phyloP scores from a whole-genome alignment of 202 grass and related monocot genomes.

The Elaeis oleifera region DNA sequence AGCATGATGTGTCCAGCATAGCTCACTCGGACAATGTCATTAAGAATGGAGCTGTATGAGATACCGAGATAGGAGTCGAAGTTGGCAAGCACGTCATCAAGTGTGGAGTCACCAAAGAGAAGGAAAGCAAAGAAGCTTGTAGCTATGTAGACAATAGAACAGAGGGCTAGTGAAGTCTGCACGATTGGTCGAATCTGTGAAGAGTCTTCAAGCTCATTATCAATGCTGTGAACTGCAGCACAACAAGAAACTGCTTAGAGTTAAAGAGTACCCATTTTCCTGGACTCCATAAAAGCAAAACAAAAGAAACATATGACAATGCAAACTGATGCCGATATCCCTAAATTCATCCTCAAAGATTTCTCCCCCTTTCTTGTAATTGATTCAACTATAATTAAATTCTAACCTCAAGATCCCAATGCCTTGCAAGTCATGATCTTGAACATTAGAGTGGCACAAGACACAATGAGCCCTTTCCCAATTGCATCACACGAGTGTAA shows the following conservation, averaged over 20 bases:
- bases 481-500: too few relatives aligned
- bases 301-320: too few relatives aligned
- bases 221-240: conserved; percentile 74
- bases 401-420: too few relatives aligned
- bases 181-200: conserved; percentile 68
- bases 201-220: conserved; percentile 62
- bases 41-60: conserved; percentile 62
- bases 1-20: conserved; percentile 97
- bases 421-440: too few relatives aligned
- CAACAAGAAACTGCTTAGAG: conserved; percentile 12
- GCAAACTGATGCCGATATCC: too few relatives aligned
- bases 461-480: too few relatives aligned
- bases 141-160: conserved; percentile 70
- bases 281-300: too few relatives aligned
- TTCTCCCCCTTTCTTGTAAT: too few relatives aligned
- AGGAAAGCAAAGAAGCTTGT: conserved; percentile 90
- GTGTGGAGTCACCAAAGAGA: conserved; percentile 78
- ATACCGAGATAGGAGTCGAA: conserved; percentile 68
- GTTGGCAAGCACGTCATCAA: conserved; percentile 76
- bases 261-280: too few relatives aligned
- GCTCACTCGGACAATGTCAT: conserved; percentile 83
- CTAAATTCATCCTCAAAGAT: too few relatives aligned
- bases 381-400: too few relatives aligned
- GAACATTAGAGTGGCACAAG: too few relatives aligned
- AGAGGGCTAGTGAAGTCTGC: conserved; percentile 66